Evolutionary conservation across 202 grass and related monocot species (phyloP), one percentile per base, ranked within the genome.

Genomic region (Alloteropsis angusta): DNA sequence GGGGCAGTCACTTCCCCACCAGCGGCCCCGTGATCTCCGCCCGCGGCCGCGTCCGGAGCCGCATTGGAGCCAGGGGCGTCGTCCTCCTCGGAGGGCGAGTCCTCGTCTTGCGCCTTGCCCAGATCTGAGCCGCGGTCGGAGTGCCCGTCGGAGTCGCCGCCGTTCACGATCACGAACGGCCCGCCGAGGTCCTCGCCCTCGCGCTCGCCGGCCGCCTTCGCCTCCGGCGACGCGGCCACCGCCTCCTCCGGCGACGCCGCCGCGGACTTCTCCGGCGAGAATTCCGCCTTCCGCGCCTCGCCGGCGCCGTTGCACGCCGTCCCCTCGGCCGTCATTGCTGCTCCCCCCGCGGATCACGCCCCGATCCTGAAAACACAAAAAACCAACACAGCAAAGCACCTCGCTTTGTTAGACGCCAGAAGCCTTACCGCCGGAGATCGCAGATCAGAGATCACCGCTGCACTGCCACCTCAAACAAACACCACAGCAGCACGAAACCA

Each of bases 281-380:
- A 88, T 88, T 86, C 82, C 59, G 78, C 82, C 71, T 64, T 88
- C 0, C 62, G 85, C 34, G 79, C 82, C 69, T 84, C 88, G 53
- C 25, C 62, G n/a, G 58, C 82, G 68, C 63, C 88, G 74, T 81
- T 78, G 75, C 79, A 60, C 49, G 86, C 71, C 16, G 61, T 78
- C 64, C 84, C 85, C 83, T 93, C 82, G 74, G 88, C 86, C 85
- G 88, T 80, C 88, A 93, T 93, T 84, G 85, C 82, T 49, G 18
- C 74, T 47, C 16, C 30, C 42, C 62, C 69, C 71, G 65, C 50
- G 78, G 83, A 83, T 78, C 80, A 78, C 85, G 74, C 67, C 85
- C 49, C 80, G 80, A 83, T 83, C 67, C 85, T 87, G 80, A 80
- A 74, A 80, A 67, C 49, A 42, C 64, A 32, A 38, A 25, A 80